Evolutionary conservation across 2,329 filamentous ascomycete genomes (phyloP).

Genomic region (Sporothrix pallida): DNA sequence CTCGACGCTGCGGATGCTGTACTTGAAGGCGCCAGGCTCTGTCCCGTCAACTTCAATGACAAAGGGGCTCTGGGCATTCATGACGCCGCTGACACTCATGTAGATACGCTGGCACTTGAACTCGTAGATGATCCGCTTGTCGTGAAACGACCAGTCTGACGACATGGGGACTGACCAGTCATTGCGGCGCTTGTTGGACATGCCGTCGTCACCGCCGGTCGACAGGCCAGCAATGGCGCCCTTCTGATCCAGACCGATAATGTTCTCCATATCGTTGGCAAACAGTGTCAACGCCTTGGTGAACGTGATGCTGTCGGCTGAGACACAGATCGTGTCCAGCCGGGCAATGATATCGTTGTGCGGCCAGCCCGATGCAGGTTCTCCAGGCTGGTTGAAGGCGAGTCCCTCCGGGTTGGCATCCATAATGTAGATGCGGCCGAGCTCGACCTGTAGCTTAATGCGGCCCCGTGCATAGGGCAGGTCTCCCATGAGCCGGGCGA

Average conservation of each 20-base stretch:
- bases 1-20: constrained; percentile 38
- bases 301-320: constrained; percentile 39
- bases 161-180: not conserved
- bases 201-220: not conserved
- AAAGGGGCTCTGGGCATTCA: constrained; percentile 31
- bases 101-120: constrained; percentile 37
- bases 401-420: constrained; percentile 37
- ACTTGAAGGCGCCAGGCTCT: constrained; percentile 35
- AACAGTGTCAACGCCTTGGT: constrained; percentile 43
- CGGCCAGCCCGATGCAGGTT: constrained; percentile 41
- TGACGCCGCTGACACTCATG: not conserved
- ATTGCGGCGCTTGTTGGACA: not conserved
- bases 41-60: constrained; percentile 40
- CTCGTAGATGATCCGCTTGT: constrained; percentile 39
- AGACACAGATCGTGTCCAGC: constrained; percentile 36
- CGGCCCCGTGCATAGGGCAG: constrained; percentile 39
- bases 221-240: not conserved
- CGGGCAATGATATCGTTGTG: constrained; percentile 33
- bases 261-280: constrained; percentile 38
- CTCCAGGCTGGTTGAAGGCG: constrained; percentile 39
- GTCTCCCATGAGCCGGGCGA: constrained; percentile 35
- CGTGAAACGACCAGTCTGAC: constrained; percentile 33
- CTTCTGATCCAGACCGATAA: constrained; percentile 21
- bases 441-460: constrained; percentile 41
- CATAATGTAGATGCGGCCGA: constrained; percentile 43